These are phyloP conservation scores for Cnidoscolus chayamansa DNA, from an alignment of 441 rosid species.

Conservation along the genomic window DNA sequence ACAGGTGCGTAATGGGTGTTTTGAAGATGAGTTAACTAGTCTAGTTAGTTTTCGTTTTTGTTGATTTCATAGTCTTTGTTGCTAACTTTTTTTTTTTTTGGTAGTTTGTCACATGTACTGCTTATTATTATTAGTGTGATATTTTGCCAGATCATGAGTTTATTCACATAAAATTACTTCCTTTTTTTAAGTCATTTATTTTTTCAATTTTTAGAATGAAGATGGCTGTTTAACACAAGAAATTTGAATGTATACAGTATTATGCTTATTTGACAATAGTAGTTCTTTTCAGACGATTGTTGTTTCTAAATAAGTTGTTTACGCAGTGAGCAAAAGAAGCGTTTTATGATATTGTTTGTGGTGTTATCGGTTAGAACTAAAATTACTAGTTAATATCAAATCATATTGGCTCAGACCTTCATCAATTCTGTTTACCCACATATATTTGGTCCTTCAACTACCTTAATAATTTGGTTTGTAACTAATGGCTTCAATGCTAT, in stretches of 20 bases:
- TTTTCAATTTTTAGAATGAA: neutral
- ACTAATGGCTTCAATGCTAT: slow-evolving; percentile 18
- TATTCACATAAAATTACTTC: neutral
- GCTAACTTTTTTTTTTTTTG: slow-evolving; percentile 1
- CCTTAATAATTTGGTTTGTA: neutral
- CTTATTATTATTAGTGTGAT: neutral
- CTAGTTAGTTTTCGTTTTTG: neutral
- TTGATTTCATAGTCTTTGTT: neutral
- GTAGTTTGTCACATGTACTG: neutral
- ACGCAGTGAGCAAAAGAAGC: neutral
- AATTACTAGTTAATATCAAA: neutral
- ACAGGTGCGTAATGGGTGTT: slow-evolving; percentile 56
- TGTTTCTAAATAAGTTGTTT: neutral
- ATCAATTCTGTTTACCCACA: neutral
- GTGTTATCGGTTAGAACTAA: neutral
- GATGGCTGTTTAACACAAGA: neutral
- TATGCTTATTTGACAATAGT: neutral
- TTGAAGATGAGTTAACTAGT: neutral
- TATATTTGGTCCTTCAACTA: neutral
- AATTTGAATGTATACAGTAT: neutral
- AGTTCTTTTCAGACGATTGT: neutral
- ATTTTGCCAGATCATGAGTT: slow-evolving; percentile 5
- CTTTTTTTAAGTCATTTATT: neutral
- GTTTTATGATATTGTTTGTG: neutral
- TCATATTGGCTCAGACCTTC: neutral